Evolutionary conservation across 108 stramenopile genomes (phyloP).

Genomic region (Nitzschia inconspicua): DNA sequence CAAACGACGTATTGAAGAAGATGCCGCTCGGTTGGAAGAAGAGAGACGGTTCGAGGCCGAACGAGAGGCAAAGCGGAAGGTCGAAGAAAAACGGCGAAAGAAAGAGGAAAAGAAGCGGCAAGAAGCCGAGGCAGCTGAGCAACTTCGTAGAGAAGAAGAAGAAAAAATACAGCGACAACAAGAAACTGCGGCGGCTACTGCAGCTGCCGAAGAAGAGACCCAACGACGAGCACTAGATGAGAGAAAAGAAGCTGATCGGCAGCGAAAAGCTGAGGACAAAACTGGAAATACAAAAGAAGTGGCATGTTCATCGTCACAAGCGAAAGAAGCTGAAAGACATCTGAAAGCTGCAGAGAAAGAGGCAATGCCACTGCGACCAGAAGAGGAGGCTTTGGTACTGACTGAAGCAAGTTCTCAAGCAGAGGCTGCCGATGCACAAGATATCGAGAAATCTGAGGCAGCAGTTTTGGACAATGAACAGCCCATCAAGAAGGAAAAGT

Average conservation of each 20-base stretch:
- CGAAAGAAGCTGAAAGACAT: too few species aligned
- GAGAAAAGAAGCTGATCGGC: neutral
- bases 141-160: neutral
- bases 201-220: neutral
- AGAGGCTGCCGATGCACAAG: too few species aligned
- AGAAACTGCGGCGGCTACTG: neutral
- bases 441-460: too few species aligned
- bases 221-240: neutral
- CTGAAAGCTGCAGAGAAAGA: too few species aligned
- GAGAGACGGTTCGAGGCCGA: neutral
- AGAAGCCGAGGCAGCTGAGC: neutral
- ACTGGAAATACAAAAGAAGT: too few species aligned
- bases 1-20: neutral
- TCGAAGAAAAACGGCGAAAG: neutral
- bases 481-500: too few species aligned
- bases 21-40: neutral
- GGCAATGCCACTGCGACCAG: too few species aligned
- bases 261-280: too few species aligned
- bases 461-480: too few species aligned
- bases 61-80: neutral
- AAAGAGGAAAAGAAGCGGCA: neutral
- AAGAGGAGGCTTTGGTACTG: too few species aligned
- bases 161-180: neutral
- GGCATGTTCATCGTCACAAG: too few species aligned
- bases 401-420: too few species aligned